Conservation (phyloP, 164 flowering plant species). For the Macadamia tetraphylla region DNA sequence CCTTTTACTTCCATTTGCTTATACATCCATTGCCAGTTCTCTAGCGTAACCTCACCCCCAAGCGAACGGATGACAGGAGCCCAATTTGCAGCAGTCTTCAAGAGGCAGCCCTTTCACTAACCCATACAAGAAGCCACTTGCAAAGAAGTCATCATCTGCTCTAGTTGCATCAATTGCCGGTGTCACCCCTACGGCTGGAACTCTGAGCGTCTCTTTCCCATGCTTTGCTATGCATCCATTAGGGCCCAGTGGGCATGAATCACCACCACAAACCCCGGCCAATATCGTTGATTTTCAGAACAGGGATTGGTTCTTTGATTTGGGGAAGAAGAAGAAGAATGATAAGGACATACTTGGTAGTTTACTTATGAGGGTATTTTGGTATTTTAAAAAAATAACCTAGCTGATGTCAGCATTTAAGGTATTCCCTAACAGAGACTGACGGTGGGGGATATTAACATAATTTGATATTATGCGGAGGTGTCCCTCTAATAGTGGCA, state of each 20-base stretch:
- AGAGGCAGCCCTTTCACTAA: constrained; percentile 70
- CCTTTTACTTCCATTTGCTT: constrained; percentile 79
- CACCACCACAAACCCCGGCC: too few species aligned
- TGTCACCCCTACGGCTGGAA: constrained; percentile 69
- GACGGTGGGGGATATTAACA: too few species aligned
- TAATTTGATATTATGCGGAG: too few species aligned
- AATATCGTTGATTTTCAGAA: too few species aligned
- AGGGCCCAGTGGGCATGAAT: constrained; percentile 40
- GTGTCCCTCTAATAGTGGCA: too few species aligned
- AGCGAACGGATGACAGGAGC: constrained; percentile 85
- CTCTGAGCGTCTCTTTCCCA: constrained; percentile 71
- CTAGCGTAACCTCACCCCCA: constrained; percentile 88
- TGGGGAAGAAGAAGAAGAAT: too few species aligned
- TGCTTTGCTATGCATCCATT: constrained; percentile 87
- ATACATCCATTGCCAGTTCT: constrained; percentile 94
- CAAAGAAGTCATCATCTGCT: constrained; percentile 87
- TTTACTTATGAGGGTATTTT: too few species aligned
- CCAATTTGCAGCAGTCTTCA: constrained; percentile 81
- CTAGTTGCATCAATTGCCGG: constrained; percentile 86
- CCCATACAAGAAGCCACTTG: constrained; percentile 89
- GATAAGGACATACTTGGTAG: too few species aligned
- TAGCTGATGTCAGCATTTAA: too few species aligned
- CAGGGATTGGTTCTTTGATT: too few species aligned
- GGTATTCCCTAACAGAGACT: too few species aligned
- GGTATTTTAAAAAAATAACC: too few species aligned